Percentiles rank a stretch among this genome's conserved stretches.
Evolutionary conservation across 441 rosid genomes (phyloP).

Genomic region (Adansonia madagascariensis): DNA sequence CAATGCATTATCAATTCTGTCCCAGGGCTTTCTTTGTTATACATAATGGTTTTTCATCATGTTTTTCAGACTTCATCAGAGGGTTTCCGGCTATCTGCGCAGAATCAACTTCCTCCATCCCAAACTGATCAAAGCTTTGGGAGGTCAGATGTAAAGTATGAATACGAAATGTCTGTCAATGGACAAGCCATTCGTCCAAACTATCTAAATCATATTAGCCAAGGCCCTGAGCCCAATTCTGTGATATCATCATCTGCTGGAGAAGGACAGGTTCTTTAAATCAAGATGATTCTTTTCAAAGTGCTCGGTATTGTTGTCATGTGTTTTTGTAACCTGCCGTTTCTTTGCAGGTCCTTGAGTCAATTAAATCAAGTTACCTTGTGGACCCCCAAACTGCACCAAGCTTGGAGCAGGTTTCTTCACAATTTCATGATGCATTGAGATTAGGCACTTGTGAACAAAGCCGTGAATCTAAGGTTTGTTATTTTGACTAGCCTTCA

Average conservation of each 20-base stretch:
- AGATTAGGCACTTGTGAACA: constrained; percentile 44
- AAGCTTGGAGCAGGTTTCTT: constrained; percentile 62
- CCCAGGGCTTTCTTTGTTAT: constrained; percentile 12
- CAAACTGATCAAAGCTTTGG: constrained; percentile 53
- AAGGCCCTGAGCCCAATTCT: constrained; percentile 52
- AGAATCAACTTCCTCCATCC: constrained; percentile 54
- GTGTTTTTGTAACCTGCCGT: background rate
- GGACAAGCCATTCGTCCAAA: constrained; percentile 64
- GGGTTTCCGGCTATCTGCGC: constrained; percentile 50
- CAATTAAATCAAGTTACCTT: constrained; percentile 54
- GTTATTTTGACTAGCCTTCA: constrained; percentile 9
- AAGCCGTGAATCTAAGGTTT: constrained; percentile 52
- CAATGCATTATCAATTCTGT: background rate
- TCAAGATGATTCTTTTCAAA: constrained; percentile 18
- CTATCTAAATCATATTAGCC: constrained; percentile 55
- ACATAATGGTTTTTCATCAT: constrained; percentile 19
- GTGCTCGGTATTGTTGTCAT: background rate
- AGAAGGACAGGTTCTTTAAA: constrained; percentile 59
- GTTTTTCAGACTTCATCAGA: constrained; percentile 58
- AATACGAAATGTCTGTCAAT: constrained; percentile 55
- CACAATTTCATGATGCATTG: constrained; percentile 57
- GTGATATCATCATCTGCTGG: constrained; percentile 49
- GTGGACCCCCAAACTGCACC: constrained; percentile 51
- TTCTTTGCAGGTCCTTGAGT: constrained; percentile 55
- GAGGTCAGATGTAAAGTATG: constrained; percentile 60